Conservation (phyloP, 2,329 filamentous ascomycete species). For the Didymella arachidicola region DNA sequence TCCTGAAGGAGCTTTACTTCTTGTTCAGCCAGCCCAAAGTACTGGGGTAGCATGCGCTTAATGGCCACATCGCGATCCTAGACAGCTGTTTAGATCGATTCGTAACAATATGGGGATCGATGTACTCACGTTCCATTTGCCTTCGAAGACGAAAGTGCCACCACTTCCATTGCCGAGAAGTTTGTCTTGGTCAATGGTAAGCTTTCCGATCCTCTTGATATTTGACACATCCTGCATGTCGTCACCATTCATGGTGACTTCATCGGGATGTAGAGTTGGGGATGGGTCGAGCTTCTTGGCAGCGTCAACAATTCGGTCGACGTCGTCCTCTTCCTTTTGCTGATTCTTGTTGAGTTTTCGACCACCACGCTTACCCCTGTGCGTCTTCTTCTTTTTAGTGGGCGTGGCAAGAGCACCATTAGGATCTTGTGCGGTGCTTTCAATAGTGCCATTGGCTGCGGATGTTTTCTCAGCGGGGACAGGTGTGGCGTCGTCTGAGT, state of each 20-base stretch:
- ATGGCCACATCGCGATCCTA: conserved; percentile 87
- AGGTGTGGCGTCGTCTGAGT: conserved; percentile 24
- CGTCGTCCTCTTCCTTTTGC: conserved; percentile 47
- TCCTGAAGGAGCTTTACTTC: conserved; percentile 90
- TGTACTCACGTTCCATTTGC: conserved; percentile 74
- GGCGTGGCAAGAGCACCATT: conserved; percentile 36
- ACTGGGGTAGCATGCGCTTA: conserved; percentile 95
- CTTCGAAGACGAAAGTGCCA: conserved; percentile 94
- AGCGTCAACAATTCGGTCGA: conserved; percentile 51
- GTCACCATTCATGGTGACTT: conserved; percentile 52
- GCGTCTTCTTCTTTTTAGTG: conserved; percentile 59
- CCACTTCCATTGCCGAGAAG: conserved; percentile 83
- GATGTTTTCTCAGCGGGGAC: conserved; percentile 17
- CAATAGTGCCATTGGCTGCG: conserved; percentile 20
- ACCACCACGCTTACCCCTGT: conserved; percentile 58
- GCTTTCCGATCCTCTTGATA: conserved; percentile 66
- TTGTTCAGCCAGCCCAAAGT: conserved; percentile 93
- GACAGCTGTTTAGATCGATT: background rate
- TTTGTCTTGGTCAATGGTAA: conserved; percentile 66
- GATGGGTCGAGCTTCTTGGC: conserved; percentile 49
- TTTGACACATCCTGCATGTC: conserved; percentile 58
- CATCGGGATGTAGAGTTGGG: conserved; percentile 49
- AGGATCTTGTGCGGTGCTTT: conserved; percentile 34
- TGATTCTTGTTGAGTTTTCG: conserved; percentile 55
- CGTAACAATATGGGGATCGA: background rate